phyloP scores from a whole-genome alignment of 2,329 filamentous ascomycete genomes.

The Chaetomium strumarium region DNA sequence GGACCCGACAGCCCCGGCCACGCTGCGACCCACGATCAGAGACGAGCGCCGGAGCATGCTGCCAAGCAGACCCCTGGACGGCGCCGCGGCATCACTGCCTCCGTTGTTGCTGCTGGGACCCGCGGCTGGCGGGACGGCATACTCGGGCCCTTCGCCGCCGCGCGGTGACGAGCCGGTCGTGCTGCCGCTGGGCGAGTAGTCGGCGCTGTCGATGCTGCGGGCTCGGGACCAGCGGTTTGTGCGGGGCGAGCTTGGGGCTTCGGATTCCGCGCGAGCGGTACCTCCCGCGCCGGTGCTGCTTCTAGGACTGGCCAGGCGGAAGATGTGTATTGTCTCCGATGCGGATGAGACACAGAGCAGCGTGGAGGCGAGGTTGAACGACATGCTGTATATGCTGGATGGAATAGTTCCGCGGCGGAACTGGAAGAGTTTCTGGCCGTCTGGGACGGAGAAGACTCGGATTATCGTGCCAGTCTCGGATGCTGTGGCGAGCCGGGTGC shows the following conservation, averaged over 20 bases:
- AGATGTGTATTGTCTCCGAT: constrained; percentile 94
- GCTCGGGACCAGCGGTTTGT: constrained; percentile 49
- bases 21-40: constrained; percentile 82
- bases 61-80: constrained; percentile 71
- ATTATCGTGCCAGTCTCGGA: constrained; percentile 98
- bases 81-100: constrained; percentile 27
- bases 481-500: constrained; percentile 84
- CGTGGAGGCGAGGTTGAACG: constrained; percentile 91
- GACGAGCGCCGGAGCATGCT: constrained; percentile 92
- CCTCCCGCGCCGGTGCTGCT: constrained; percentile 20
- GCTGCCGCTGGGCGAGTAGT: constrained; percentile 45
- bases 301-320: constrained; percentile 61
- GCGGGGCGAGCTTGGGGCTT: constrained; percentile 34
- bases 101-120: constrained; percentile 19
- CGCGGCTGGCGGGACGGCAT: constrained; percentile 21
- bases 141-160: constrained; percentile 43
- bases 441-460: constrained; percentile 86
- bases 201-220: constrained; percentile 50
- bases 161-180: constrained; percentile 35
- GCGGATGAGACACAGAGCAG: constrained; percentile 92
- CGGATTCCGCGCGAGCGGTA: background rate
- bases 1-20: constrained; percentile 82
- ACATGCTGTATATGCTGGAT: constrained; percentile 96
- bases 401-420: constrained; percentile 95
- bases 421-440: constrained; percentile 89